Conservation (phyloP, 805 yeast genomes). For the Cyberlindnera euphorbiae region DNA sequence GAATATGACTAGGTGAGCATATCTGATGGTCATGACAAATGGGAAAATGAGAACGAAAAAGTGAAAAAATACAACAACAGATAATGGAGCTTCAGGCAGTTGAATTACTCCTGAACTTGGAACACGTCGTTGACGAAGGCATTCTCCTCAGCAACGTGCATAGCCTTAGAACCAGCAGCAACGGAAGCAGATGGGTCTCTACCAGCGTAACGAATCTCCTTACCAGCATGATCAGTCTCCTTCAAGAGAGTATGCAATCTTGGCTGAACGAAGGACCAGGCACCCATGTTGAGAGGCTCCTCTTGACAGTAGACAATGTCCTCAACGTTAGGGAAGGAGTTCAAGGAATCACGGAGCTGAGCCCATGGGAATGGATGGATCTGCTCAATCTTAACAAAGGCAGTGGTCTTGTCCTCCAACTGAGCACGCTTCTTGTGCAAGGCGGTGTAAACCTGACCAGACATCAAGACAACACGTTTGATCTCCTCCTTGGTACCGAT, state of each 20-base stretch:
- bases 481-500: constrained; percentile 77
- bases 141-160: constrained; percentile 85
- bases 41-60: constrained; percentile 2
- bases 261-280: constrained; percentile 76
- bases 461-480: constrained; percentile 76
- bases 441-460: constrained; percentile 95
- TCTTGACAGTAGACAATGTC: constrained; percentile 98
- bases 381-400: constrained; percentile 88
- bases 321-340: constrained; percentile 73
- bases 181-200: constrained; percentile 98
- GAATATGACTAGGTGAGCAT: neutral
- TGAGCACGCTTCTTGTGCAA: constrained; percentile 84
- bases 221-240: constrained; percentile 65
- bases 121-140: constrained; percentile 80
- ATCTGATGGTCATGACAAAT: neutral
- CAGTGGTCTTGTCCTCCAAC: constrained; percentile 74
- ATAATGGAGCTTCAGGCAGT: neutral
- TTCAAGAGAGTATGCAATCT: constrained; percentile 73
- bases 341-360: constrained; percentile 79
- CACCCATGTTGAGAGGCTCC: constrained; percentile 97
- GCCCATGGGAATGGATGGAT: constrained; percentile 98
- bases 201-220: constrained; percentile 79
- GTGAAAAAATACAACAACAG: neutral
- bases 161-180: constrained; percentile 93
- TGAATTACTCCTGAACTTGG: constrained; percentile 17